These are phyloP conservation scores for Leccinum fuscescens DNA, from an alignment of 1,284 basidiomycete species.

Conservation along the genomic window DNA sequence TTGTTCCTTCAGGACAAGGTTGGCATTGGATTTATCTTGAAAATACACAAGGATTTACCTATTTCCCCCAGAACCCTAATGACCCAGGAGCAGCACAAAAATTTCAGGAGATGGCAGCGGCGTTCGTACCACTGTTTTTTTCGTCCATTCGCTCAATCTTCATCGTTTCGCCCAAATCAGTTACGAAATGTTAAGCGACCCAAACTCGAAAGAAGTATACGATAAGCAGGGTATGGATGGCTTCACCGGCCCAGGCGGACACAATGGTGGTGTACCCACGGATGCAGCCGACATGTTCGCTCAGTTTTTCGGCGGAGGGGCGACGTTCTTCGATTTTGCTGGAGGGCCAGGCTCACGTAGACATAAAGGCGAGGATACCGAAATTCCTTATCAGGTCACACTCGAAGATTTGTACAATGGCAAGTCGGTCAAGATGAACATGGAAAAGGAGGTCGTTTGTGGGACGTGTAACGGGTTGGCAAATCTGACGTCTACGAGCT, in stretches of 20 bases:
- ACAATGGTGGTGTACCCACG: slow-evolving; percentile 53
- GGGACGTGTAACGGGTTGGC: slow-evolving; percentile 77
- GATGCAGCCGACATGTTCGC: slow-evolving; percentile 76
- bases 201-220: slow-evolving; percentile 75
- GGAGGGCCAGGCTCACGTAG: slow-evolving; percentile 43
- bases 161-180: slow-evolving; percentile 37
- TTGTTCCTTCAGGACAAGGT: slow-evolving; percentile 60
- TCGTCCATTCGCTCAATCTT: not conserved
- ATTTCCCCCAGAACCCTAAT: slow-evolving; percentile 62
- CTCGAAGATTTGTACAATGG: slow-evolving; percentile 94
- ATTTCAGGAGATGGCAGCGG: slow-evolving; percentile 87
- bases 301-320: slow-evolving; percentile 68
- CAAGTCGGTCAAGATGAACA: slow-evolving; percentile 84
- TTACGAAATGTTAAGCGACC: slow-evolving; percentile 85
- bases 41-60: slow-evolving; percentile 2
- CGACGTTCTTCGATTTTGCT: slow-evolving; percentile 56
- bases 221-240: slow-evolving; percentile 80
- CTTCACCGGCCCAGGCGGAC: slow-evolving; percentile 44
- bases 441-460: slow-evolving; percentile 86
- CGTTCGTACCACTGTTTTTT: slow-evolving; percentile 48
- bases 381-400: slow-evolving; percentile 82
- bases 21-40: slow-evolving; percentile 10
- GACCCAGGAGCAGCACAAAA: slow-evolving; percentile 74
- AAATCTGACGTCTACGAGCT: slow-evolving; percentile 1
- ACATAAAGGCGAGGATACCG: slow-evolving; percentile 67